These are phyloP conservation scores for Dichotomopilus funicola DNA, from an alignment of 2,329 filamentous ascomycete genomes.

Conservation along the genomic window DNA sequence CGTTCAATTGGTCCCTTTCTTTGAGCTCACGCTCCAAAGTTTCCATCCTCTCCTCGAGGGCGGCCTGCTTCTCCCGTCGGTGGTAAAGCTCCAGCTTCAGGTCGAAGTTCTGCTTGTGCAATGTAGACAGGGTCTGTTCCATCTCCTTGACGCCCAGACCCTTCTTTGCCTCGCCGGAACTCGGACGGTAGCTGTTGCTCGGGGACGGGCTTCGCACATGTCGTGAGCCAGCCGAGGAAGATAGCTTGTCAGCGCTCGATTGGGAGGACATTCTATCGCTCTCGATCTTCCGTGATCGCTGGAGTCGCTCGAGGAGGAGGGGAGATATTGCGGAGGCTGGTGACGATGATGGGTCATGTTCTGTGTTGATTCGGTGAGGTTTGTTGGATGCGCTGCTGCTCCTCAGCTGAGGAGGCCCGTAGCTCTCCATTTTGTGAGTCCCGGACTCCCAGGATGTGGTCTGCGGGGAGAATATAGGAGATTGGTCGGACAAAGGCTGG, in stretches of 20 bases:
- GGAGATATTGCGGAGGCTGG: constrained; percentile 36
- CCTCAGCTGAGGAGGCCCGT: not conserved
- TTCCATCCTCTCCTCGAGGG: constrained; percentile 48
- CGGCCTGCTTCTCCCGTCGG: constrained; percentile 56
- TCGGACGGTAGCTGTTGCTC: constrained; percentile 34
- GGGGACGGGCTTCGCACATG: constrained; percentile 35
- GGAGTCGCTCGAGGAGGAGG: constrained; percentile 50
- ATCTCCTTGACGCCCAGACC: constrained; percentile 60
- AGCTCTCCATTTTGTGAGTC: constrained; percentile 2
- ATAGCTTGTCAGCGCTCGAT: constrained; percentile 33
- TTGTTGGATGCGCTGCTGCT: not conserved
- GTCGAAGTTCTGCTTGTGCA: constrained; percentile 73
- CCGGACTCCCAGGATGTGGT: too few relatives aligned
- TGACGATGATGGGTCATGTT: not conserved
- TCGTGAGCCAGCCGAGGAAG: constrained; percentile 34
- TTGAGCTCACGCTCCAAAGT: constrained; percentile 46
- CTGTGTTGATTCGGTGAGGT: not conserved
- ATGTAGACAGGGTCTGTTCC: constrained; percentile 61
- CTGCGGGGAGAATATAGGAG: too few relatives aligned
- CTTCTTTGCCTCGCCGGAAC: constrained; percentile 46
- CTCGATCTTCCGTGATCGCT: constrained; percentile 44
- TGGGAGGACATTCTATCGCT: constrained; percentile 38
- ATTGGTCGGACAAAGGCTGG: not conserved
- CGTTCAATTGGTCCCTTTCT: constrained; percentile 44
- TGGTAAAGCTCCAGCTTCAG: constrained; percentile 68